Base-by-base conservation (phyloP, 768 basidiomycete species). In the Calocera viscosa region DNA sequence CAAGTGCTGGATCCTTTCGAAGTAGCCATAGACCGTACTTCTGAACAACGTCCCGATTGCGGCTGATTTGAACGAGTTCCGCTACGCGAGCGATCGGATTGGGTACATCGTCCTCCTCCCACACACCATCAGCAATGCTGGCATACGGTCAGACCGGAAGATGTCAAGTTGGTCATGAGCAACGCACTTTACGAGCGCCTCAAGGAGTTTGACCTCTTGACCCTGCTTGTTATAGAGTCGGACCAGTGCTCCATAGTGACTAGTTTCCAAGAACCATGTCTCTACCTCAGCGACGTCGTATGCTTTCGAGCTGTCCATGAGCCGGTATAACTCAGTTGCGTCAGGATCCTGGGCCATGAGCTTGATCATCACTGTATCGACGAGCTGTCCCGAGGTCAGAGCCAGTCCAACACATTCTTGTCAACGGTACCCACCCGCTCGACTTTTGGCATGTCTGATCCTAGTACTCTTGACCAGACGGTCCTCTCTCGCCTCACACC, bases 21-120 rank as follows among this genome's bases (percentile, higher is more conserved):
- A 86, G 81, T 24, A 96, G 76, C 93, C 94, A 95, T 8, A 90
- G 76, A 1, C 84, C 88, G 86, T 92, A 94, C 64, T 82, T 81
- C 68, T 88, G 85, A 2, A 85, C 83, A 65, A 92, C 72, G 1
- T 77, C 72, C 28, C 83, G 82, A 71, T 90, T 86, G 67, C 80
- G 82, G 67, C 82, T 83, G 49, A 82, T 81, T 3, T 75, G 78
- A 2, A 94, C 76, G 16, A 89, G 73, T 11, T 77, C 70, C 35
- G 88, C 77, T 76, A 89, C 84, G 66, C 84, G 80, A 1, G 79
- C 77, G 5, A 87, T 72, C 0, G 90, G 88, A 69, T 91, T 84
- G 22, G 77, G 73, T 64, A 90, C 82, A 43, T 84, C 82, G 1
- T 82, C 79, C 73, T 89, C 89, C 1, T 75, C 78, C 80, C 82